A percentile compares a stretch with the other conserved stretches of the same genome.
Conservation (phyloP, 441 rosid genomes). For the Metrosideros polymorpha region DNA sequence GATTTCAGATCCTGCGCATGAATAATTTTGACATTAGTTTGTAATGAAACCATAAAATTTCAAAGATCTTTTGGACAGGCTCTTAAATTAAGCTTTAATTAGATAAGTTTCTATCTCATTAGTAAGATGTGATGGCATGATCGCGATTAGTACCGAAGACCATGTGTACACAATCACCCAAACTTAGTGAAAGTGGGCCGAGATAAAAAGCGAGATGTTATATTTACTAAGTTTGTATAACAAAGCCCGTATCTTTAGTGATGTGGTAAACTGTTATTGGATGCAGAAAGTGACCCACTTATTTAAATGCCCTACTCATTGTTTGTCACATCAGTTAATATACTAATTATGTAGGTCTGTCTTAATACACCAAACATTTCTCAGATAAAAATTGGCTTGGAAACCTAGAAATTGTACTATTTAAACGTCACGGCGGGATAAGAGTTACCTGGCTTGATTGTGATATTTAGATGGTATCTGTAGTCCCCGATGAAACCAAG, state of each 20-base stretch:
- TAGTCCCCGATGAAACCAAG: slow-evolving; percentile 31
- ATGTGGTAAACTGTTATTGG: accelerated
- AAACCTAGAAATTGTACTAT: background rate
- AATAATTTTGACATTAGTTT: background rate
- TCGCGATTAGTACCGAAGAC: background rate
- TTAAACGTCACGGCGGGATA: background rate
- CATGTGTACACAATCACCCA: background rate
- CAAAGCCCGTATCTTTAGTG: too few relatives aligned
- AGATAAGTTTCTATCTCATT: background rate
- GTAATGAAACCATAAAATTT: background rate
- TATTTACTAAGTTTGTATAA: too few relatives aligned
- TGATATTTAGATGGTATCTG: background rate
- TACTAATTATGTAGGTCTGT: background rate
- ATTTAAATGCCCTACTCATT: background rate
- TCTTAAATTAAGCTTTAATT: background rate
- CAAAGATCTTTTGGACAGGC: background rate
- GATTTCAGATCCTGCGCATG: background rate
- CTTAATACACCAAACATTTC: background rate
- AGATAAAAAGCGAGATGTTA: too few relatives aligned
- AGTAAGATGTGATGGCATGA: background rate
- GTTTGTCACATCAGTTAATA: background rate
- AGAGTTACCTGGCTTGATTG: slow-evolving; percentile 7
- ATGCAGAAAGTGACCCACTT: background rate
- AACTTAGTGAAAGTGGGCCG: background rate
- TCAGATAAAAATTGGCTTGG: background rate